Evolutionary conservation across 2,329 filamentous ascomycete genomes (phyloP).

Genomic region (Neocucurbitaria cava): DNA sequence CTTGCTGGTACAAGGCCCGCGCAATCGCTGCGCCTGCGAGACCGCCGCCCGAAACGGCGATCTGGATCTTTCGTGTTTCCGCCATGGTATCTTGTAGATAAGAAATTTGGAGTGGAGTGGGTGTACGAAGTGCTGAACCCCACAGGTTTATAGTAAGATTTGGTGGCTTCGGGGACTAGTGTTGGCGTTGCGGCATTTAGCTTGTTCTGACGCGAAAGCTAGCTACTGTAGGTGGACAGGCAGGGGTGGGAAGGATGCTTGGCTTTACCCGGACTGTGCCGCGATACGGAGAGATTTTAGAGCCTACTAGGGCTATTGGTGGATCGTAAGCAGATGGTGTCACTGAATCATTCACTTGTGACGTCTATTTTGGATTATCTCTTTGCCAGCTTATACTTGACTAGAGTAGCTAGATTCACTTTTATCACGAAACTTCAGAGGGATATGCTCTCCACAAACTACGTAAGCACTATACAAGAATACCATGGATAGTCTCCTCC

Average conservation of each 20-base stretch:
- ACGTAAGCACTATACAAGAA: too few species aligned
- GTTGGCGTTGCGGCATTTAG: background rate
- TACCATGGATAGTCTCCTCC: too few species aligned
- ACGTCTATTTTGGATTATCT: too few species aligned
- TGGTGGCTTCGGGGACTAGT: background rate
- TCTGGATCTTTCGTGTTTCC: slow-evolving; percentile 3
- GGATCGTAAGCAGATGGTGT: too few species aligned
- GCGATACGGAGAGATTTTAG: too few species aligned
- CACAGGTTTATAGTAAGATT: slow-evolving; percentile 1
- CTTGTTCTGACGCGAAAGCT: background rate
- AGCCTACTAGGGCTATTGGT: too few species aligned
- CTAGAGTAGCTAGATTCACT: too few species aligned
- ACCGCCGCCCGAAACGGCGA: slow-evolving; percentile 43
- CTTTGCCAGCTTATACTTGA: too few species aligned
- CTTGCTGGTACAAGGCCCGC: slow-evolving; percentile 40
- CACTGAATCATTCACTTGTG: too few species aligned
- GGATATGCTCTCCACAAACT: too few species aligned
- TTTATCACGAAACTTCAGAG: too few species aligned
- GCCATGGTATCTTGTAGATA: background rate
- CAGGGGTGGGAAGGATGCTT: background rate
- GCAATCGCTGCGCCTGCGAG: slow-evolving; percentile 49
- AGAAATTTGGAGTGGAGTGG: background rate
- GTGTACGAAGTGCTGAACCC: background rate
- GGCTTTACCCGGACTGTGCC: slow-evolving; percentile 2
- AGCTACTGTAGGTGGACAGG: too few species aligned